These are phyloP conservation scores for Pythium biforme DNA, from an alignment of 352 stramenopile species.

Conservation along the genomic window DNA sequence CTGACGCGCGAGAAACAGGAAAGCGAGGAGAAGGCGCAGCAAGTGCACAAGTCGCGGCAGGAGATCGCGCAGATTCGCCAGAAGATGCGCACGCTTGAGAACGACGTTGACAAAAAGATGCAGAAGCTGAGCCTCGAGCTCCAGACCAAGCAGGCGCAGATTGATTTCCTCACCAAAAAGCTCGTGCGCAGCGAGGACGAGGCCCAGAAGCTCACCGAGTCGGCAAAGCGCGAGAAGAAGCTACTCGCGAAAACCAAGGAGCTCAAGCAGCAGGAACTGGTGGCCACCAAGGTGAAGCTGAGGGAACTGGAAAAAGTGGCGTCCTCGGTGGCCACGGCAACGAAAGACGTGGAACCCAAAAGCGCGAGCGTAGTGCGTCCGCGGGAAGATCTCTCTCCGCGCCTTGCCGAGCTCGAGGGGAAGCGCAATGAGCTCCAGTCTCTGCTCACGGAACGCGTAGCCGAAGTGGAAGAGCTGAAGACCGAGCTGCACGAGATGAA, in stretches of 20 bases:
- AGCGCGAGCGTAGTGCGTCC: not conserved
- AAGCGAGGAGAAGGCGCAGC: slow-evolving; percentile 54
- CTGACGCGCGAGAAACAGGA: slow-evolving; percentile 57
- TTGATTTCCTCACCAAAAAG: slow-evolving; percentile 52
- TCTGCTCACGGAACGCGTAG: slow-evolving; percentile 45
- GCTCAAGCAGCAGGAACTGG: slow-evolving; percentile 65
- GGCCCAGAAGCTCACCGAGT: slow-evolving; percentile 38
- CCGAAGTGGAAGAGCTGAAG: slow-evolving; percentile 57
- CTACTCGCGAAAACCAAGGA: slow-evolving; percentile 46
- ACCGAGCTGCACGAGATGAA: slow-evolving; percentile 48
- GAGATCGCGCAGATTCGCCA: slow-evolving; percentile 56
- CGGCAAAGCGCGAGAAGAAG: slow-evolving; percentile 53
- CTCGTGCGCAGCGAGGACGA: slow-evolving; percentile 58
- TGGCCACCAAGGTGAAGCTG: slow-evolving; percentile 56
- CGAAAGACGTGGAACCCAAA: not conserved
- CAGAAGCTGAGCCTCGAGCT: slow-evolving; percentile 50
- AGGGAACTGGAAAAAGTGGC: slow-evolving; percentile 58
- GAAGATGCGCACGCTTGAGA: slow-evolving; percentile 53
- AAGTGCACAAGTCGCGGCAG: slow-evolving; percentile 52
- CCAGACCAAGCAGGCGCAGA: slow-evolving; percentile 57
- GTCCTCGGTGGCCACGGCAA: slow-evolving; percentile 9
- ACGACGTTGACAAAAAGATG: slow-evolving; percentile 61
- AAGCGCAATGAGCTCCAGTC: slow-evolving; percentile 53
- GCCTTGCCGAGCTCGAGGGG: slow-evolving; percentile 21
- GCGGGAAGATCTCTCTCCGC: not conserved